These are phyloP conservation scores for Microascus cirrosus DNA, from an alignment of 2,329 filamentous ascomycete genomes.

Conservation along the genomic window DNA sequence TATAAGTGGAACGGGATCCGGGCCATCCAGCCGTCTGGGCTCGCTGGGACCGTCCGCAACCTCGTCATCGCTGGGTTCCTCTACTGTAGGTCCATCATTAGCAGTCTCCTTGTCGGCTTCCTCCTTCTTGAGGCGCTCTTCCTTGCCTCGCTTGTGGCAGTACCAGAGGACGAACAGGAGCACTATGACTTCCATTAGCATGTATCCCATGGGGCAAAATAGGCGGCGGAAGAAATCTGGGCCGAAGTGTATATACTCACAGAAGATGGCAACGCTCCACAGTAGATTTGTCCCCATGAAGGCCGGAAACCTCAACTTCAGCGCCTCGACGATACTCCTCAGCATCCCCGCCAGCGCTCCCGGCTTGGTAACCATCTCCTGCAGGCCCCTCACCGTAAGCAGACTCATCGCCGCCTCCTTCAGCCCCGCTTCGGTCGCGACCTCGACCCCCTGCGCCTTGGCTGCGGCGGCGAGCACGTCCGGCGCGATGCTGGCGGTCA, in stretches of 20 bases:
- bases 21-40: not conserved
- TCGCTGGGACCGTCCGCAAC: not conserved
- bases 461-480: slow-evolving; percentile 72
- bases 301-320: slow-evolving; percentile 81
- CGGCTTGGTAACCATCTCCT: slow-evolving; percentile 73
- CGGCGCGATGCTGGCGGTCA: slow-evolving; percentile 65
- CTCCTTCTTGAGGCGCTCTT: slow-evolving; percentile 63
- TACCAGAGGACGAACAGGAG: slow-evolving; percentile 95
- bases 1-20: not conserved
- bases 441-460: slow-evolving; percentile 57
- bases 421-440: slow-evolving; percentile 32
- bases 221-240: not conserved
- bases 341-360: slow-evolving; percentile 78
- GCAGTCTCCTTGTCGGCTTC: slow-evolving; percentile 12
- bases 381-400: slow-evolving; percentile 59
- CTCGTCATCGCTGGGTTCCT: slow-evolving; percentile 26
- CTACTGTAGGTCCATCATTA: slow-evolving; percentile 11
- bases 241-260: slow-evolving; percentile 42
- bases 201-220: not conserved
- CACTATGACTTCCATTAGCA: slow-evolving; percentile 34
- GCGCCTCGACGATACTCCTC: slow-evolving; percentile 78
- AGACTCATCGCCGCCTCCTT: slow-evolving; percentile 52
- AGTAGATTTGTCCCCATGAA: slow-evolving; percentile 86
- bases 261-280: slow-evolving; percentile 78
- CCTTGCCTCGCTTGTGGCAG: slow-evolving; percentile 87